phyloP scores from a whole-genome alignment of 768 basidiomycete species.

The Termitomyces sp. region DNA sequence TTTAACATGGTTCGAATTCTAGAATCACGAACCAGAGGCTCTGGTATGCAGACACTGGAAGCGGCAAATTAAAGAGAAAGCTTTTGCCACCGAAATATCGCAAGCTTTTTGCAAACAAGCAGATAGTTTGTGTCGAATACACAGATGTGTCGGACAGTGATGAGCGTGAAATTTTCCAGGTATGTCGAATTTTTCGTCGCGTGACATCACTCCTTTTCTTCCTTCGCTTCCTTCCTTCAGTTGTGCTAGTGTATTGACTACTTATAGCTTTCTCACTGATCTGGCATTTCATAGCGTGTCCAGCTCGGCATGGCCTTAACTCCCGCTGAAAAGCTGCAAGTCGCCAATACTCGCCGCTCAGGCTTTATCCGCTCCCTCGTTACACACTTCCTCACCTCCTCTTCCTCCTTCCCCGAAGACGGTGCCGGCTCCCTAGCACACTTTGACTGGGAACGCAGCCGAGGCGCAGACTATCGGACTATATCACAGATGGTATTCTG shows the following conservation, averaged over 20 bases:
- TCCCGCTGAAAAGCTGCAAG: conserved; percentile 59
- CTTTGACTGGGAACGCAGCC: conserved; percentile 43
- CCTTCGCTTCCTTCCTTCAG: background rate
- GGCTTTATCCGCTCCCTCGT: conserved; percentile 55
- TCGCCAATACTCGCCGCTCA: conserved; percentile 52
- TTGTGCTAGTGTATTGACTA: background rate
- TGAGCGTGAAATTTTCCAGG: conserved; percentile 73
- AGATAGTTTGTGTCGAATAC: conserved; percentile 80
- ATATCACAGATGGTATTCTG: conserved; percentile 48
- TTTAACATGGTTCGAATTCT: background rate
- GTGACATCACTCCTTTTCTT: background rate
- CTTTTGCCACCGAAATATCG: conserved; percentile 48
- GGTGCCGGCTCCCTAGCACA: conserved; percentile 29
- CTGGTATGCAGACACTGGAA: conserved; percentile 37
- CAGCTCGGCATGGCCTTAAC: conserved; percentile 77
- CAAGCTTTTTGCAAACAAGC: conserved; percentile 64
- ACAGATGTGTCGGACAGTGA: conserved; percentile 47
- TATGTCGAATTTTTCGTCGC: conserved; percentile 14
- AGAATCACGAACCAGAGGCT: conserved; percentile 39
- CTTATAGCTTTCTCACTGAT: background rate
- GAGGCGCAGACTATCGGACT: conserved; percentile 56
- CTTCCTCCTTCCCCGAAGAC: conserved; percentile 40
- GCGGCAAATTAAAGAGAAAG: background rate
- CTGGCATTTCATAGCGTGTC: conserved; percentile 44
- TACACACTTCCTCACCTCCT: conserved; percentile 46